Base-by-base conservation (phyloP, 768 basidiomycete species). In the Cystobasidium tubakii region DNA sequence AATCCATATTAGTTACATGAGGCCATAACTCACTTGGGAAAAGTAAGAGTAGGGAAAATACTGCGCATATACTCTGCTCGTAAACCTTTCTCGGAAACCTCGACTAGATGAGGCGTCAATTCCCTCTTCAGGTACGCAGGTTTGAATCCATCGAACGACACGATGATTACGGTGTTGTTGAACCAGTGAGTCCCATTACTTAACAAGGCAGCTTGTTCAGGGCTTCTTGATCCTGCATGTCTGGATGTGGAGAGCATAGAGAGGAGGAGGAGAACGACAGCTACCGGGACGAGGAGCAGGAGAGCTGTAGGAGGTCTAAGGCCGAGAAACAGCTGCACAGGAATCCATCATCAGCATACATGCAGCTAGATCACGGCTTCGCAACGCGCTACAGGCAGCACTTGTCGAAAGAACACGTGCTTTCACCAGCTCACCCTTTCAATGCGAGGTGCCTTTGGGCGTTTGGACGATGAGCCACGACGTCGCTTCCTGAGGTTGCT, bases 21-120 rank as follows among this genome's bases (percentile, higher is more conserved):
- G n/a, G 15, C 39, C 6, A 39, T 39, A 39, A 15, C 13, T 33
- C 84, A 90, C 84, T 79, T 91, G 87, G 92, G 93, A 78, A 95
- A 95, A 1, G 92, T 95, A 77, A 92, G 81, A 0, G 91, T 90
- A 4, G 93, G 93, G 77, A 94, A 94, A 7, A 92, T 80, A n/a
- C 93, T 90, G 62, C 84, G 84, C 87, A 95, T 88, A 3, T 86
- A 90, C 81, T 94, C 91, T 1, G 93, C 92, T 39, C 90, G 85
- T n/a, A 94, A 78, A 0, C 92, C 92, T 79, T 88, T 84, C 82
- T 88, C 86, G 79, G 90, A 90, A 73, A 92, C 88, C 73, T 87
- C 86, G 54, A 92, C 82, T 15, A 94, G 81, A 80, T 94, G 88
- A 0, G 92, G 91, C 0, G 92, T 93, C 50, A 93, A 80, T 0